These are phyloP conservation scores for Pleoardoris graminearum DNA, from an alignment of 2,329 filamentous ascomycete species.

Conservation along the genomic window DNA sequence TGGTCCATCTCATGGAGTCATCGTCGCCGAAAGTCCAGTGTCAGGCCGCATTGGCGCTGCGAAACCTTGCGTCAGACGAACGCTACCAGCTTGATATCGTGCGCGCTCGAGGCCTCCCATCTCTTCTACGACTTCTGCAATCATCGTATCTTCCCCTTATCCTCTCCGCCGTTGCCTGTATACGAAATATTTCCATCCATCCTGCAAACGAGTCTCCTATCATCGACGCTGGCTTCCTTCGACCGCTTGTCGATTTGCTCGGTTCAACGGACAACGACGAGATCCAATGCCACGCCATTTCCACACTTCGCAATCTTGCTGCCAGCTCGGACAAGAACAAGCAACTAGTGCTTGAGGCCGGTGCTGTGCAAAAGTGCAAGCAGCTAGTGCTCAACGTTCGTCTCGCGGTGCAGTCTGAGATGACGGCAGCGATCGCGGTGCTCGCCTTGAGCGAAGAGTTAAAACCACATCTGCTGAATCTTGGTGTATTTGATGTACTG, in stretches of 20 bases:
- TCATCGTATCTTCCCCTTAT: conserved; percentile 96
- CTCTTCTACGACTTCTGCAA: conserved; percentile 85
- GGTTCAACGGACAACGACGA: conserved; percentile 97
- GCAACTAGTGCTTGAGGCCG: conserved; percentile 92
- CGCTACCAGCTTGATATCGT: conserved; percentile 99
- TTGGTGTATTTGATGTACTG: conserved; percentile 94
- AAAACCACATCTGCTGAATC: conserved; percentile 84
- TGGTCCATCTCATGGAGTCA: conserved; percentile 96
- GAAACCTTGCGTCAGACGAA: conserved; percentile 95
- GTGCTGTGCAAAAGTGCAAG: conserved; percentile 98
- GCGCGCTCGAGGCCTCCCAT: conserved; percentile 79
- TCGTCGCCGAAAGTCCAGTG: conserved; percentile 93
- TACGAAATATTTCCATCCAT: conserved; percentile 98
- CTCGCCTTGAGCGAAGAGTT: conserved; percentile 93
- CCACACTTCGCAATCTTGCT: conserved; percentile 90
- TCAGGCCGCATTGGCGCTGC: conserved; percentile 89
- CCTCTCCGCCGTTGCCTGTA: conserved; percentile 94
- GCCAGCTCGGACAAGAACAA: conserved; percentile 98
- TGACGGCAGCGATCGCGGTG: conserved; percentile 99
- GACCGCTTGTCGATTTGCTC: conserved; percentile 88
- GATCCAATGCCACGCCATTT: conserved; percentile 98
- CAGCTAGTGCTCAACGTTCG: conserved; percentile 92
- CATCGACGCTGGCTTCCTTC: conserved; percentile 94
- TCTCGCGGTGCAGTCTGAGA: conserved; percentile 93
- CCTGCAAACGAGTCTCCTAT: conserved; percentile 97